Percentiles rank a stretch among this genome's conserved stretches.
Evolutionary conservation across 306 rosid species (phyloP).

Genomic region (Senna siamea): DNA sequence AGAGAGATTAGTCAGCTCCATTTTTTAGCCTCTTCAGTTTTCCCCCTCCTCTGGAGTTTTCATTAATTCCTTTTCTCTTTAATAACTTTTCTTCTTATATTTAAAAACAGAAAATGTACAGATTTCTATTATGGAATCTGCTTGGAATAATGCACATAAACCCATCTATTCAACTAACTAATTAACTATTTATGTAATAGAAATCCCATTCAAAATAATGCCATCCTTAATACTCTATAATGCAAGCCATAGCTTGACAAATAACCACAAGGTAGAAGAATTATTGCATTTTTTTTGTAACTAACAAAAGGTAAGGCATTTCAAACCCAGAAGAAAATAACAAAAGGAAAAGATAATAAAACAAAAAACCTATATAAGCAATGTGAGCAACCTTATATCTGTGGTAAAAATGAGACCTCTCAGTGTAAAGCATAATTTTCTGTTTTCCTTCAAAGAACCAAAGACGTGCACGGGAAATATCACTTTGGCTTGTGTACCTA

Average conservation of each 20-base stretch:
- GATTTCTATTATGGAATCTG: too few species aligned
- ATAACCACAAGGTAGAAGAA: not conserved
- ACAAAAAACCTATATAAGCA: conserved; percentile 1
- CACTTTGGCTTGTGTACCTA: conserved; percentile 81
- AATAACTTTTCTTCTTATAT: too few species aligned
- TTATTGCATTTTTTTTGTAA: not conserved
- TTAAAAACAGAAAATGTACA: not conserved
- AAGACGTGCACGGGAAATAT: conserved; percentile 82
- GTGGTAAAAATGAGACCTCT: conserved; percentile 90
- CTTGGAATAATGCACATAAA: not conserved
- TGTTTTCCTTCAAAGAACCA: conserved; percentile 82
- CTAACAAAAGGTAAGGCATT: not conserved
- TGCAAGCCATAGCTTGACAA: conserved; percentile 9
- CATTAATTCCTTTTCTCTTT: not conserved
- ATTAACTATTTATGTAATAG: not conserved
- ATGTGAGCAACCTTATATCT: conserved; percentile 73
- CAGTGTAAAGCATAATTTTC: conserved; percentile 88
- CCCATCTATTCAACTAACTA: not conserved
- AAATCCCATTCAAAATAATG: not conserved
- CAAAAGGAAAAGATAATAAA: not conserved
- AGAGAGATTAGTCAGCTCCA: not conserved
- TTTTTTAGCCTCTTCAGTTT: not conserved
- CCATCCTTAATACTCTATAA: conserved; percentile 2
- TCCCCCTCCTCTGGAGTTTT: not conserved
- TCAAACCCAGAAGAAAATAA: conserved; percentile 17